Evolutionary conservation across 140 eudicot species (phyloP).

Genomic region (Bidens hawaiensis): DNA sequence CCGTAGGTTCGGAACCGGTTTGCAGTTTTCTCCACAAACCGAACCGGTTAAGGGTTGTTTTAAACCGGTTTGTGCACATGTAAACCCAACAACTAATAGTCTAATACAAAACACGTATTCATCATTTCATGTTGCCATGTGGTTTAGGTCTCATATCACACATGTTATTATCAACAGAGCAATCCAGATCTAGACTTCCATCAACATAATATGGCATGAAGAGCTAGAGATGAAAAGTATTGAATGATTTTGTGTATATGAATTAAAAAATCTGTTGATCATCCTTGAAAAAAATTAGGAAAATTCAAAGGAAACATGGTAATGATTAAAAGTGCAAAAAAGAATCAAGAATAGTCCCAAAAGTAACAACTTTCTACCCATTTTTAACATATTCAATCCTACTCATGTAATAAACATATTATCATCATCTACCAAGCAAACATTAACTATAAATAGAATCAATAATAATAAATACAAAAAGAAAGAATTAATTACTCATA

Average conservation of each 20-base stretch:
- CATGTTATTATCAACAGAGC: neutral
- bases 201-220: neutral
- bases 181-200: slow-evolving; percentile 2
- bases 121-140: neutral
- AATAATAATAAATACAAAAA: neutral
- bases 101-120: too few relatives aligned
- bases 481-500: slow-evolving; percentile 48
- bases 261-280: neutral
- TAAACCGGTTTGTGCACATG: too few relatives aligned
- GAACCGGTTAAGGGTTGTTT: too few relatives aligned
- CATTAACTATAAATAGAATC: neutral
- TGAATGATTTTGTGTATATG: neutral
- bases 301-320: neutral
- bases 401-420: neutral
- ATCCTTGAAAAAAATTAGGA: neutral
- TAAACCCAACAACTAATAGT: too few relatives aligned
- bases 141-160: neutral
- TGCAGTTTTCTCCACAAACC: too few relatives aligned
- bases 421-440: slow-evolving; percentile 12
- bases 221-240: neutral
- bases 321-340: neutral
- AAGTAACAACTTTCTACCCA: slow-evolving; percentile 12
- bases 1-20: too few relatives aligned
- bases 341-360: slow-evolving; percentile 3
- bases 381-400: slow-evolving; percentile 5